A percentile compares a stretch with the other conserved stretches of the same genome.
Evolutionary conservation across 352 stramenopile species (phyloP).

Genomic region (Paralagenidium karlingii): DNA sequence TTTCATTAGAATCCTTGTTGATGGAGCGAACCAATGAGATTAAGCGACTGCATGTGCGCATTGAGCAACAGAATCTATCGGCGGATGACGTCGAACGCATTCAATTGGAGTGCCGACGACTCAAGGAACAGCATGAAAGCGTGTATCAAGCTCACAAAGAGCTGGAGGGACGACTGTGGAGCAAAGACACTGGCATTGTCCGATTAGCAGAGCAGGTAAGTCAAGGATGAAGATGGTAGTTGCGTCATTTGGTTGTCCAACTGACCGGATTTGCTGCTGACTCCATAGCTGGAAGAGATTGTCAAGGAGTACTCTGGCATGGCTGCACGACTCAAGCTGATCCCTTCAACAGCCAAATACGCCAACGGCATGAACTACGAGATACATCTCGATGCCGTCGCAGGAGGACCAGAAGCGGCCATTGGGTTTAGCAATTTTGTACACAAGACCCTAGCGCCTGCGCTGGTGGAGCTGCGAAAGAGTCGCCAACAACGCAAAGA

Average conservation of each 20-base stretch:
- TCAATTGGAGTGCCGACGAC: slow-evolving; percentile 37
- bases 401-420: slow-evolving; percentile 42
- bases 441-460: slow-evolving; percentile 41
- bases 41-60: slow-evolving; percentile 35
- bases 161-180: slow-evolving; percentile 39
- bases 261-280: not conserved
- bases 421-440: slow-evolving; percentile 42
- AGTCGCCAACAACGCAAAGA: slow-evolving; percentile 40
- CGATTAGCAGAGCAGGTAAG: slow-evolving; percentile 49
- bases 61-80: slow-evolving; percentile 71
- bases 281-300: slow-evolving; percentile 28
- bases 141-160: slow-evolving; percentile 47
- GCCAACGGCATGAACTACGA: slow-evolving; percentile 56
- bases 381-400: slow-evolving; percentile 49
- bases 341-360: slow-evolving; percentile 79
- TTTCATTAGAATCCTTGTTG: slow-evolving; percentile 24
- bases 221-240: slow-evolving; percentile 1
- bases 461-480: slow-evolving; percentile 45
- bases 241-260: not conserved
- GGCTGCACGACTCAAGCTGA: slow-evolving; percentile 72
- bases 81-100: slow-evolving; percentile 68
- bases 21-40: slow-evolving; percentile 42
- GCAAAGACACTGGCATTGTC: slow-evolving; percentile 50
- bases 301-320: slow-evolving; percentile 75
- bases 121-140: slow-evolving; percentile 64